Base-by-base conservation (phyloP, 1,284 basidiomycete species). In the Ustilago trichophora region DNA sequence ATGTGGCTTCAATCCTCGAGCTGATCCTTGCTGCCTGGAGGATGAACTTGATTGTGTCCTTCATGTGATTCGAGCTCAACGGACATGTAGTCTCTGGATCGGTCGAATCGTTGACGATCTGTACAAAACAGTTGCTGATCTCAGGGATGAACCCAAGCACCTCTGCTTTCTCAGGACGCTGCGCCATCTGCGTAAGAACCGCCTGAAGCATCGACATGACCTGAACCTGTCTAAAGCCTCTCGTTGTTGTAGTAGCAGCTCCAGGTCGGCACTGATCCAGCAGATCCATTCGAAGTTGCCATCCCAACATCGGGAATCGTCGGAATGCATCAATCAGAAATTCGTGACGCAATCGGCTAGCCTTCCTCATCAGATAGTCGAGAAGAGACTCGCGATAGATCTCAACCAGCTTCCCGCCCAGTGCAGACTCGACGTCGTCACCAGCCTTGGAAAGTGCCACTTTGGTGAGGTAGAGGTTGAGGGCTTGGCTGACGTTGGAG, bases 251-350 rank as follows among this genome's bases (percentile, higher is more conserved):
- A 2, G 63, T 53, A 0, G 73, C 54, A 5, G 68, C 63, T 4
- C 58, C 48, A 2, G 59, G 54, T 13, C 56, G 63, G 46, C 82
- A 83, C 22, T 86, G 80, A 10, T 85, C 84, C 35, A 90, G 72
- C 16, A 93, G 80, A 60, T 87, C 85, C 13, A 84, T 80, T 12
- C 88, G 87, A 26, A 92, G 82, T 33, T 70, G 81, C 91, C 92
- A 94, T 8, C 87, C 91, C 6, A 85, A 83, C 8, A 82, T 60
- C 0, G 91, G 88, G 82, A 87, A 87, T 33, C 91, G 88, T 25
- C 86, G 86, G 53, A 91, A 85, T 73, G 91, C 90, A 47, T 93
- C 91, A 50, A 88, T 85, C 82, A 98, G 88, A 84, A 96, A 93
- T 32, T 83, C 83, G 2, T 87, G 83, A 70, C 90, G 90, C 40